Conservation (phyloP, 192 early-diverging fungal genomes). For the Linnemannia schmuckeri region DNA sequence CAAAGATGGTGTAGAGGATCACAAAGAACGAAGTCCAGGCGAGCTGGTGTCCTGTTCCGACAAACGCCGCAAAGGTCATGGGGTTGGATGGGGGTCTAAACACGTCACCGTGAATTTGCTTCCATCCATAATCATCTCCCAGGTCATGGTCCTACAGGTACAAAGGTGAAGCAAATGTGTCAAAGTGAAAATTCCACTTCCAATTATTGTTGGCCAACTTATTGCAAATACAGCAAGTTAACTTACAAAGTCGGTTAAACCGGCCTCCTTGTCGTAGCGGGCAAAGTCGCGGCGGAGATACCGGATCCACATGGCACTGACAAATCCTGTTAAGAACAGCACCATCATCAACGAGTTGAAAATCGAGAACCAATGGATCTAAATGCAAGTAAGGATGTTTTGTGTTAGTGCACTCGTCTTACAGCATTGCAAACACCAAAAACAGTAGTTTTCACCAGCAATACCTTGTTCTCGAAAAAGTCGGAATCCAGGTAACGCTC, state of each 20-base stretch:
- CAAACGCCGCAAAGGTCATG: conserved; percentile 73
- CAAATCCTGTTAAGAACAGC: conserved; percentile 79
- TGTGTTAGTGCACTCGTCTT: background rate
- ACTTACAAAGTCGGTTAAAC: conserved; percentile 74
- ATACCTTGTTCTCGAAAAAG: conserved; percentile 87
- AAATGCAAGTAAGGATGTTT: background rate
- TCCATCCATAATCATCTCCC: conserved; percentile 91
- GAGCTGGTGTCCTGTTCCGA: conserved; percentile 79
- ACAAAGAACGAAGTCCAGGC: conserved; percentile 63
- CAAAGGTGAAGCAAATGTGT: background rate
- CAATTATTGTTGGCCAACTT: background rate
- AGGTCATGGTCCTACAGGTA: conserved; percentile 70
- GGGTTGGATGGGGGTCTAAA: conserved; percentile 79
- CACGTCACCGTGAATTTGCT: conserved; percentile 89
- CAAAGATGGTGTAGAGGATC: conserved; percentile 70
- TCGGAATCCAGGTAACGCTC: conserved; percentile 74
- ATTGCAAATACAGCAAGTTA: background rate
- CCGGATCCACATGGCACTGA: conserved; percentile 80
- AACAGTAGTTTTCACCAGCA: background rate
- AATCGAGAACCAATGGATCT: conserved; percentile 90
- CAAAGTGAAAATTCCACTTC: background rate
- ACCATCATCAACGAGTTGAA: conserved; percentile 89
- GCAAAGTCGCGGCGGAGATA: conserved; percentile 81
- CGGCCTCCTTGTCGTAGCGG: conserved; percentile 80
- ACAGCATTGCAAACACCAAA: no score